Evolutionary conservation across 2,329 filamentous ascomycete species (phyloP), one percentile per base, ranked within the genome.

Genomic region (Diaporthe velutina): DNA sequence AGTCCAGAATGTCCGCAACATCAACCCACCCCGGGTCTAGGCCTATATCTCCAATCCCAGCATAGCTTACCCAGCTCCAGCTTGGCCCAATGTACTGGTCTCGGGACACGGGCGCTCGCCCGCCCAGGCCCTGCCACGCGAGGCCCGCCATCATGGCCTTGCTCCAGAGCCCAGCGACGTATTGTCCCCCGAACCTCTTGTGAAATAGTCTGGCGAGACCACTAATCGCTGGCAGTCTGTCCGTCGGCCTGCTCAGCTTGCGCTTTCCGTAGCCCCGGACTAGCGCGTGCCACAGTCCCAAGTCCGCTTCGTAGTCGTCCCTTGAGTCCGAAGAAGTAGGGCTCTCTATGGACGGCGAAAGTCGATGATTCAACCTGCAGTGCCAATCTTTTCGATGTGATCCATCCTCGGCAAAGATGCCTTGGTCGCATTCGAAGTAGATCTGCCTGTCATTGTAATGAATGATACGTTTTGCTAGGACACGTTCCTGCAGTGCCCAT

Each of bases 31-130:
- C 40, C n/a, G 50, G 25, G 8, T 33, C 30, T 9, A 30, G 28
- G 8, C 22, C 42, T 38, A 2, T 35, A 7, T 48, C 66, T 42
- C n/a, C 66, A 25, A 70, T 57, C 17, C 77, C 77, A 9, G 58
- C 70, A 54, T 76, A 78, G 30, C 77, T 66, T 22, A 76, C 73
- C 77, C 77, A 78, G 52, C 77, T 78, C 77, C 77, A 78, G 74
- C 76, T 78, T 6, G 77, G 77, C 10, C 75, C 77, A 8, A 70
- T 73, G 19, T 77, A 78, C 15, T 71, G 52, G 22, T 75, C 54
- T 17, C 6, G 25, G 28, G 66, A 71, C 28, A 19, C 33, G 9
- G 75, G 61, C 17, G 45, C 57, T 17, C 61, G 25, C 25, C 19
- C 12, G 58, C 58, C 73, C 12, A 75, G 33, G 4, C 68, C 50